Base-by-base conservation (phyloP, 106 monocot genomes). In the Amphibolis antarctica region DNA sequence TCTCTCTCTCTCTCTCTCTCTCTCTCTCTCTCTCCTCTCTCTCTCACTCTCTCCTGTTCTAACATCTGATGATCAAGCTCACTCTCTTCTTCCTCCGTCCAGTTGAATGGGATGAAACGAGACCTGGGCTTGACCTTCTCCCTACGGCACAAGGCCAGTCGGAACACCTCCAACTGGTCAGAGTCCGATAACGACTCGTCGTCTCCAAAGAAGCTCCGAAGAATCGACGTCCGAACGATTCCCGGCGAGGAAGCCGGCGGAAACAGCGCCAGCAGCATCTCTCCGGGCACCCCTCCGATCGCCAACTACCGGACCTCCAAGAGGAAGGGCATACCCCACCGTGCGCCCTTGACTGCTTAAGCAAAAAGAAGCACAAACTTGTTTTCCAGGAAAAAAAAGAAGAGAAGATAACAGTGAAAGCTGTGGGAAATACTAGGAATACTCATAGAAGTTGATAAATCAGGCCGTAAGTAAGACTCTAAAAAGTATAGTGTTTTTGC, bases 241-340 rank as follows among this genome's bases (percentile, higher is more conserved):
- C n/a, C 65, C 7, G 73, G 71, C 12, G 71, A 81, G 1, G 78
- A 81, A 18, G 12, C 12, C 28, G 26, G 5, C 7, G 42, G 60
- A 22, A 61, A 43, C 20, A 61, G 42, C 6, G 43, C 19, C 22
- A 65, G 63, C 60, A 74, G 75, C 68, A 89, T 87, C 49, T 90
- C 84, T 28, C 90, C 96, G 50, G 70, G 55, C 11, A 90, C 96
- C 0, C 90, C 96, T 58, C 90, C 90, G 13, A 84, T 83, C 61
- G 31, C 64, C 54, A 86, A 53, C 75, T 82, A 76, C 76, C 79
- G 86, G 62, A 83, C 77, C 30, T 84, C 75, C 31, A 73, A 90
- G 49, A 60, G 96, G 23, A 96, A 96, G 86, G 96, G 96, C 55
- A 78, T 86, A 54, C 96, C 96, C 25, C 96, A 79, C 64, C 69